Percentiles rank a stretch among this genome's conserved stretches.
Evolutionary conservation across 345 rosid genomes (phyloP).

Genomic region (Hibiscus syriacus): DNA sequence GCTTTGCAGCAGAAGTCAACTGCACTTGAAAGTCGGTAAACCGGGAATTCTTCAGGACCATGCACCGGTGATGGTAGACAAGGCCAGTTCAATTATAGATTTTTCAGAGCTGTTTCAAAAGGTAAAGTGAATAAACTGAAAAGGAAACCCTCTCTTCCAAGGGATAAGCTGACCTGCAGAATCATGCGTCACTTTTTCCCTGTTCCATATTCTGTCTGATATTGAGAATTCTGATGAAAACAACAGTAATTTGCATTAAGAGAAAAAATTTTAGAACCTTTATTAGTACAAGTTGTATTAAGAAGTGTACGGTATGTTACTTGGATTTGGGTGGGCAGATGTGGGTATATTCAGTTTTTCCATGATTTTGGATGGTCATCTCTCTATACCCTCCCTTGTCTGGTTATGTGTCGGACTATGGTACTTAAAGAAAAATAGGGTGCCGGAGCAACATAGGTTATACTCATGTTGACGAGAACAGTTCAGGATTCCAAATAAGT

Average conservation of each 20-base stretch:
- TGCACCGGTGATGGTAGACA: slow-evolving; percentile 50
- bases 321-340: background rate
- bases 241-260: background rate
- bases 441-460: background rate
- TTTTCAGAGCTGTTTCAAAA: slow-evolving; percentile 43
- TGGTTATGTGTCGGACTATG: background rate
- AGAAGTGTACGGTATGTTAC: background rate
- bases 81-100: slow-evolving; percentile 38
- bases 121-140: slow-evolving; percentile 2
- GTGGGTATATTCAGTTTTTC: background rate
- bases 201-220: background rate
- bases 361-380: background rate
- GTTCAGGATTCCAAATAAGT: background rate
- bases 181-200: background rate
- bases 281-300: background rate
- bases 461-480: background rate
- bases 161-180: background rate
- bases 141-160: background rate
- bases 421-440: background rate
- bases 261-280: background rate
- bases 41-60: slow-evolving; percentile 48
- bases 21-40: slow-evolving; percentile 72
- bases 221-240: background rate
- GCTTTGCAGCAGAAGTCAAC: slow-evolving; percentile 57
- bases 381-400: background rate